Evolutionary conservation across 1,284 basidiomycete species (phyloP).

Genomic region (Athelia psychrophila): DNA sequence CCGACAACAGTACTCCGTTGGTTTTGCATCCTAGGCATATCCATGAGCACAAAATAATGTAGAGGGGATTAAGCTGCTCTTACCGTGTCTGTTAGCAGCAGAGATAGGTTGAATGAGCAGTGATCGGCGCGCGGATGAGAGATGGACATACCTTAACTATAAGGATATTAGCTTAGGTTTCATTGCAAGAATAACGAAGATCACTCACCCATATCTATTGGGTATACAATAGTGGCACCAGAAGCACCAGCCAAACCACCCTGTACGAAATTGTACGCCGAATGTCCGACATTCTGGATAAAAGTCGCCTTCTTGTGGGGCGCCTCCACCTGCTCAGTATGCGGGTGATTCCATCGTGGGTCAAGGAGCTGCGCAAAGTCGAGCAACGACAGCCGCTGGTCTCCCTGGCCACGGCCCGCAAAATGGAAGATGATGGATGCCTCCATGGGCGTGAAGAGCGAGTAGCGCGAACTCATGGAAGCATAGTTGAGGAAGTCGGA

Average conservation of each 20-base stretch:
- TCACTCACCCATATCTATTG: slow-evolving; percentile 85
- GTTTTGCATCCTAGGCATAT: slow-evolving; percentile 83
- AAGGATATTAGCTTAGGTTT: slow-evolving; percentile 3
- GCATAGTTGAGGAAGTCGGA: slow-evolving; percentile 79
- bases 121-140: neutral
- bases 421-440: slow-evolving; percentile 96
- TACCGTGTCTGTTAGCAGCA: slow-evolving; percentile 59
- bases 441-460: slow-evolving; percentile 94
- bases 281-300: slow-evolving; percentile 52
- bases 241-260: slow-evolving; percentile 91
- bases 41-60: slow-evolving; percentile 3
- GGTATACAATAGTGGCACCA: slow-evolving; percentile 92
- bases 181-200: slow-evolving; percentile 1
- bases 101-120: no score
- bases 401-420: slow-evolving; percentile 72
- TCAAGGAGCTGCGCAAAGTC: slow-evolving; percentile 92
- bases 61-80: slow-evolving; percentile 9
- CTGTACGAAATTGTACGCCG: slow-evolving; percentile 84
- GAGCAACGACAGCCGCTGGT: slow-evolving; percentile 71
- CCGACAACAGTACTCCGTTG: slow-evolving; percentile 94
- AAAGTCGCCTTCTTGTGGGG: slow-evolving; percentile 35
- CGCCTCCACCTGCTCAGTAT: slow-evolving; percentile 40
- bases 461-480: slow-evolving; percentile 79
- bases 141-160: slow-evolving; percentile 74
- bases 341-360: slow-evolving; percentile 76